Evolutionary conservation across 108 stramenopile species (phyloP).

Genomic region (Pseudonitzschia pungens): DNA sequence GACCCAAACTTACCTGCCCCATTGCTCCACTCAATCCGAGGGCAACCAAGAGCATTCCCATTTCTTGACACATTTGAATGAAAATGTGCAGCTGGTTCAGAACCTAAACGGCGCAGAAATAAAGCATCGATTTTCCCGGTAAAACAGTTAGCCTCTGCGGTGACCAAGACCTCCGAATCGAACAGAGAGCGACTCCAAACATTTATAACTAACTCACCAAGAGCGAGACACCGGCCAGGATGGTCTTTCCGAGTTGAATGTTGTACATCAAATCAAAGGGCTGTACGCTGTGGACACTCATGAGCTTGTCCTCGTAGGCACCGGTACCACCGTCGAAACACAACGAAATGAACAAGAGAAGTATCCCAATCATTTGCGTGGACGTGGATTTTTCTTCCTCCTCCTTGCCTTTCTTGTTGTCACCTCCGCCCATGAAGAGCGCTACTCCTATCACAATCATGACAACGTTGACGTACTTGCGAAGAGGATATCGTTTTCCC

Average conservation of each 20-base stretch:
- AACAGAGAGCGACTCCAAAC: not conserved
- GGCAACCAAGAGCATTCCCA: conserved; percentile 90
- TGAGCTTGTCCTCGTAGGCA: conserved; percentile 99
- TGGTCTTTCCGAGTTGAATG: conserved; percentile 97
- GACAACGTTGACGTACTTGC: conserved; percentile 93
- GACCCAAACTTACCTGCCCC: conserved; percentile 58
- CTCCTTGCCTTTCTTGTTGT: conserved; percentile 30
- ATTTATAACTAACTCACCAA: conserved; percentile 25
- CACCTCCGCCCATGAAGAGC: conserved; percentile 95
- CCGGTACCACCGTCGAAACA: conserved; percentile 99
- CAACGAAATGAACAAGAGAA: conserved; percentile 91
- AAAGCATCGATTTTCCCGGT: not conserved
- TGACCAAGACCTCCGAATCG: not conserved
- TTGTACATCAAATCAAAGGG: conserved; percentile 99
- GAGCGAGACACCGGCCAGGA: conserved; percentile 88
- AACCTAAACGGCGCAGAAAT: conserved; percentile 31
- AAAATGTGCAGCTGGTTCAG: conserved; percentile 94
- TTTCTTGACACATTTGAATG: conserved; percentile 91
- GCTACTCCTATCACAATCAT: conserved; percentile 94
- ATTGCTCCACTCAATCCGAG: conserved; percentile 93
- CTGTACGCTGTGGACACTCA: conserved; percentile 93
- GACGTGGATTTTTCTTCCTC: conserved; percentile 53
- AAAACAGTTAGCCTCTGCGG: not conserved
- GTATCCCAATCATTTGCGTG: conserved; percentile 80
- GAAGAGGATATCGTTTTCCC: conserved; percentile 91